Percentiles rank a stretch among this genome's conserved stretches.
Conservation (phyloP, 163 green algal genomes). For the Scenedesmus sp. region DNA sequence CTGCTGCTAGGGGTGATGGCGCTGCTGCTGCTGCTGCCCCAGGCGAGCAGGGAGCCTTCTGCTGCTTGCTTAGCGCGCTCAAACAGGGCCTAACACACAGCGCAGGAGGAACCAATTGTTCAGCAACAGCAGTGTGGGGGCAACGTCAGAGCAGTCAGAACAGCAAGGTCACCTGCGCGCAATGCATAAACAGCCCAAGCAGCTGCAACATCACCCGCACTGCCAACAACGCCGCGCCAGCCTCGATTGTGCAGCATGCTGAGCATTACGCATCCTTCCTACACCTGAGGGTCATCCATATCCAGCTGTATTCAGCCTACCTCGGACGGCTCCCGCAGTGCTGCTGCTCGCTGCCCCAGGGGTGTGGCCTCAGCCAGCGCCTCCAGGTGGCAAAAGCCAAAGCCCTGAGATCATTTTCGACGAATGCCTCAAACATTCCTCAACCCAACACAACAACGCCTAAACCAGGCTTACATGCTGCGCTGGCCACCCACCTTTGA, state of each 20-base stretch:
- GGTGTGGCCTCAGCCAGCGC: constrained; percentile 68
- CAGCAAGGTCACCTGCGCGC: neutral
- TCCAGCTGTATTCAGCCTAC: neutral
- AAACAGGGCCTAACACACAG: constrained; percentile 28
- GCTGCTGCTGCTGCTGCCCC: constrained; percentile 28
- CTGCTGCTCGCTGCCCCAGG: constrained; percentile 57
- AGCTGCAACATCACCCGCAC: neutral
- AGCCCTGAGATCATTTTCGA: constrained; percentile 65
- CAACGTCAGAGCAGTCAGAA: neutral
- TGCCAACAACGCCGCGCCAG: no score
- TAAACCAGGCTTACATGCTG: neutral
- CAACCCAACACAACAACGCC: no score
- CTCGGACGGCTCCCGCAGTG: neutral
- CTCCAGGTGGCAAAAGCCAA: constrained; percentile 70
- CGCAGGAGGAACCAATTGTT: neutral
- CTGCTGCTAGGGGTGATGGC: neutral
- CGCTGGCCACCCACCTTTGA: constrained; percentile 40
- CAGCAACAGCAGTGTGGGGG: neutral
- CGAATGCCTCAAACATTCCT: no score
- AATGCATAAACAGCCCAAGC: neutral
- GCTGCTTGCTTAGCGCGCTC: constrained; percentile 18
- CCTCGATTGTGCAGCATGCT: no score
- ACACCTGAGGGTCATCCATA: no score
- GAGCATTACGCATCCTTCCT: no score
- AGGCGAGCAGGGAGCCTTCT: constrained; percentile 19